Evolutionary conservation across 2,329 filamentous ascomycete species (phyloP).

Genomic region (Cladosporium sp.): DNA sequence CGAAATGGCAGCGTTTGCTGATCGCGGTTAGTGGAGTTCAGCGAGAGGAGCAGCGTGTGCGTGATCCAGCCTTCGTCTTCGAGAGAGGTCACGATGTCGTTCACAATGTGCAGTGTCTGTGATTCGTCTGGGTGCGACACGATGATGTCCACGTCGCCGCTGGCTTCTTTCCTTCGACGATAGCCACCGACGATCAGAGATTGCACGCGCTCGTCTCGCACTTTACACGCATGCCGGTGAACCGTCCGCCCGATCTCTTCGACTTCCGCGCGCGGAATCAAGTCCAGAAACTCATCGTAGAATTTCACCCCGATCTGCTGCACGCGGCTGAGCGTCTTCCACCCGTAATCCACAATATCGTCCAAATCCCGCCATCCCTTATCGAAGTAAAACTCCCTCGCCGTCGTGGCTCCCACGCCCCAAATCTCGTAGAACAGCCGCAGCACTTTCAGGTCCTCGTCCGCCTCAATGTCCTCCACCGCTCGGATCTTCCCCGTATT

Average conservation of each 20-base stretch:
- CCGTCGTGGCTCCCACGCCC: conserved; percentile 81
- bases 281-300: conserved; percentile 73
- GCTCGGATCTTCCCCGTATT: conserved; percentile 53
- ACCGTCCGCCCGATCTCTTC: conserved; percentile 61
- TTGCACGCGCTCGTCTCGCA: conserved; percentile 51
- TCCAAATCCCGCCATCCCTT: conserved; percentile 77
- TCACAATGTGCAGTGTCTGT: conserved; percentile 64
- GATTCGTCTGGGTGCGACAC: conserved; percentile 69
- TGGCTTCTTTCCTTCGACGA: conserved; percentile 65
- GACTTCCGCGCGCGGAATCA: conserved; percentile 68
- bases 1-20: conserved; percentile 58
- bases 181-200: conserved; percentile 72
- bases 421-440: conserved; percentile 76
- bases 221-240: conserved; percentile 57
- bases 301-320: conserved; percentile 94
- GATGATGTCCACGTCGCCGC: conserved; percentile 81
- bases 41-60: conserved; percentile 68
- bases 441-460: conserved; percentile 59
- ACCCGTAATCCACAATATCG: conserved; percentile 77
- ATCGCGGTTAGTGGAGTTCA: conserved; percentile 63
- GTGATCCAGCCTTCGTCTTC: conserved; percentile 68
- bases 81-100: conserved; percentile 63
- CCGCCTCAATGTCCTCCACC: conserved; percentile 55
- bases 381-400: conserved; percentile 70
- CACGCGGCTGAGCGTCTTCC: conserved; percentile 65